Conservation (phyloP, 2,329 filamentous ascomycete genomes). For the Botrytis fabae region DNA sequence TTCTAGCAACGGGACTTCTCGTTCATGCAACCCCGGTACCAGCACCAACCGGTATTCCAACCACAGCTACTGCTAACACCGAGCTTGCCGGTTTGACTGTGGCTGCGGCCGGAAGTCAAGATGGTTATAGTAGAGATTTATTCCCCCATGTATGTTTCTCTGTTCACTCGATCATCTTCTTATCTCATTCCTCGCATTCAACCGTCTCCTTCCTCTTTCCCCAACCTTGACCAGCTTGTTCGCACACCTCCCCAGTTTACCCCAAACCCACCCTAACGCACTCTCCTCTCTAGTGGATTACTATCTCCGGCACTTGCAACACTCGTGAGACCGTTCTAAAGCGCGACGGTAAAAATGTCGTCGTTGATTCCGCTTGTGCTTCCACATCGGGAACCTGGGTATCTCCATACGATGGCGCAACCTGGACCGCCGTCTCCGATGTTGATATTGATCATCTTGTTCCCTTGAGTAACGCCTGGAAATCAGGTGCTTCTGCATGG, state of each 20-base stretch:
- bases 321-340: conserved; percentile 71
- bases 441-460: conserved; percentile 85
- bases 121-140: conserved; percentile 62
- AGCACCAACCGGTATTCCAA: conserved; percentile 64
- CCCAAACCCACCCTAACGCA: background rate
- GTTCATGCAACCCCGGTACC: conserved; percentile 24
- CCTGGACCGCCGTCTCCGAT: conserved; percentile 67
- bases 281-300: conserved; percentile 43
- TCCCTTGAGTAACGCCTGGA: conserved; percentile 78
- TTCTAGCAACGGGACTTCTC: conserved; percentile 11
- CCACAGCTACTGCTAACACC: conserved; percentile 54
- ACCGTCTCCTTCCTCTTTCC: conserved; percentile 10
- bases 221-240: background rate
- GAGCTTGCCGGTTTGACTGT: conserved; percentile 62
- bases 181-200: background rate
- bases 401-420: conserved; percentile 72
- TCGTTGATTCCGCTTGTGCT: conserved; percentile 58
- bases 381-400: conserved; percentile 67
- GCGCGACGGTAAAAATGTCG: conserved; percentile 69
- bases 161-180: background rate
- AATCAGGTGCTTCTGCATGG: conserved; percentile 69
- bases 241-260: background rate
- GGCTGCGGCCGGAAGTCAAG: conserved; percentile 52
- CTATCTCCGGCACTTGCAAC: conserved; percentile 66
- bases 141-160: conserved; percentile 52